Evolutionary conservation across 805 yeast species (phyloP), one percentile per base, ranked within the genome.

Genomic region (Candida maris): DNA sequence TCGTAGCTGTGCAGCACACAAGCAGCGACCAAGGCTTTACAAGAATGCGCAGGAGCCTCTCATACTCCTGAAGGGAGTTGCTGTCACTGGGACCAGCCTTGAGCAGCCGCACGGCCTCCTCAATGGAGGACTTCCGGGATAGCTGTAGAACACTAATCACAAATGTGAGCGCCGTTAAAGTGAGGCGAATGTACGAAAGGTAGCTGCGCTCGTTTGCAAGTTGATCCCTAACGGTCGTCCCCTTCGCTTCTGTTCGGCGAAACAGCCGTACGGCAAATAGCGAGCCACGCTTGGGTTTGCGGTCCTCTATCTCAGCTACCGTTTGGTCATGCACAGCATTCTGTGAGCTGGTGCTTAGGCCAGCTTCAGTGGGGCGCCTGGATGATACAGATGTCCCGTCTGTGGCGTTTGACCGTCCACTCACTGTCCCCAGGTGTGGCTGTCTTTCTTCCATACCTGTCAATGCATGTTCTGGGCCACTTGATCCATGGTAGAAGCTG

Each of bases 121-220:
- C 27, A 5, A 47, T 37, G 13, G 46, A 30, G 15, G 48, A 35
- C 21, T 65, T 49, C 37, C 68, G 49, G 50, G 62, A 67, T 27
- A 71, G 48, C 42, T 70, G 75, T 3, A 68, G 56, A 13, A 68
- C 57, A 6, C 70, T 70, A 3, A 71, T 51, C 0, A 70, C 67
- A 17, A 67, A 51, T 1, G 71, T 55, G 12, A 68, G 52, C 35
- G 68, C 62, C 27, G 66, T 59, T 15, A 69, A 44, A 0, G 68
- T 57, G 1, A 71, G 62, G 20, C 77, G 54, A 12, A 66, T 37
- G 67, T 74, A 71, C 1, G 77, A 75, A 14, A 72, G 52, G 38
- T 62, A 70, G 4, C 76, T 67, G 26, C 77, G 54, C 42, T 72
- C 77, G 41, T 71, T 72, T 16, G 77, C 76, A 52, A 71, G 41